These are phyloP conservation scores for Aspergillus sojae DNA, from an alignment of 2,329 filamentous ascomycete species.

Conservation along the genomic window DNA sequence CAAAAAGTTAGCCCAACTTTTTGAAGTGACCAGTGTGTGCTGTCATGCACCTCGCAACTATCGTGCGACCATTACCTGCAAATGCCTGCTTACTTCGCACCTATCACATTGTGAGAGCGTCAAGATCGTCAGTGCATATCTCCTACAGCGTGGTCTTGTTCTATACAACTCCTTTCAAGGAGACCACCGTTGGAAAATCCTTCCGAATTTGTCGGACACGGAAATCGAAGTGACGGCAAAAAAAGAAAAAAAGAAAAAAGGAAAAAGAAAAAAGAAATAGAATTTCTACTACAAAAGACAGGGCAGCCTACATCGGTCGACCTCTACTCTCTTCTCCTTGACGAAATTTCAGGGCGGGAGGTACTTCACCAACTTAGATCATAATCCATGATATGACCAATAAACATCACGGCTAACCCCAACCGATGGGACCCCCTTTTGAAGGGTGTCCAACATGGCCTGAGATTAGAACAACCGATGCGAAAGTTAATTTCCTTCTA, in stretches of 20 bases:
- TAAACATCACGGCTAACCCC: not conserved
- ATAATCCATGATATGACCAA: not conserved
- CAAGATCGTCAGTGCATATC: conserved; percentile 1
- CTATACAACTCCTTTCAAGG: not conserved
- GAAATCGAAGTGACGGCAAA: not conserved
- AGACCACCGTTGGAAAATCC: not conserved
- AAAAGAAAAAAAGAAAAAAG: not conserved
- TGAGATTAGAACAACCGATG: conserved; percentile 22
- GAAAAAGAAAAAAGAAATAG: not conserved
- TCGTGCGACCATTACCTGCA: not conserved
- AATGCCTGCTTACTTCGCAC: conserved; percentile 7
- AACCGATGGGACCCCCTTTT: conserved; percentile 16
- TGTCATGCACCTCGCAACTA: not conserved
- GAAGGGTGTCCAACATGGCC: conserved; percentile 11
- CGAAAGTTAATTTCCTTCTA: conserved; percentile 39
- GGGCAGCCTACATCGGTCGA: not conserved
- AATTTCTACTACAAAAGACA: not conserved
- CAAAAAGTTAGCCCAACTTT: not conserved
- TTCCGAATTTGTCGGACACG: not conserved
- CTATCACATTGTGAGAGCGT: not conserved
- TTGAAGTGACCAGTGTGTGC: not conserved
- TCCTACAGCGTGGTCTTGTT: not conserved
- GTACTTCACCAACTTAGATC: conserved; percentile 1
- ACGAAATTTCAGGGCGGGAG: conserved; percentile 15
- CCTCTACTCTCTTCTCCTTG: not conserved